These are phyloP conservation scores for Rutidosis leptorrhynchoides DNA, from an alignment of 129 eudicot species.

Conservation along the genomic window DNA sequence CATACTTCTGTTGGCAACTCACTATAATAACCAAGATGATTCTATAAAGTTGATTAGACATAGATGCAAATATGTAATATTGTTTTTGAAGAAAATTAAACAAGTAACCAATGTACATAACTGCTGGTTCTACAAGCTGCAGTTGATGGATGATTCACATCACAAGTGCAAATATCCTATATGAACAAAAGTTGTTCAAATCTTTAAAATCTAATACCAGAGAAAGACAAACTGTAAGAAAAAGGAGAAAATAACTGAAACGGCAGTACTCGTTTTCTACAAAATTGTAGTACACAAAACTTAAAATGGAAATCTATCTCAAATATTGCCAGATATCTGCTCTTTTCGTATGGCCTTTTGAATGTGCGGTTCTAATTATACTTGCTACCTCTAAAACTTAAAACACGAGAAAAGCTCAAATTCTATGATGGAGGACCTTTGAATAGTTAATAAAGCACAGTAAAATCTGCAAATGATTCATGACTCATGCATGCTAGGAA, in stretches of 20 bases:
- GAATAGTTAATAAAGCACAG: background rate
- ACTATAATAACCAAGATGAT: too few relatives aligned
- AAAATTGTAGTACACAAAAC: conserved; percentile 16
- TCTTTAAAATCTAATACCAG: background rate
- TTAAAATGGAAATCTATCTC: conserved; percentile 9
- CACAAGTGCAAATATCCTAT: background rate
- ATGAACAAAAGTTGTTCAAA: background rate
- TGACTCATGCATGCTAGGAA: background rate
- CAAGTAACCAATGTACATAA: too few relatives aligned
- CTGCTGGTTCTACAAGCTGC: too few relatives aligned
- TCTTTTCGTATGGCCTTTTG: background rate
- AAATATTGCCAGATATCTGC: background rate
- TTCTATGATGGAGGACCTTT: background rate
- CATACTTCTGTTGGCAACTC: too few relatives aligned
- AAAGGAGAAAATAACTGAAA: background rate
- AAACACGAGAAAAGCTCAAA: background rate
- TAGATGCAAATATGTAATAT: too few relatives aligned
- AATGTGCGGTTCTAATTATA: too few relatives aligned
- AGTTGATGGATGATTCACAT: background rate
- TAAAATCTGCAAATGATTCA: background rate
- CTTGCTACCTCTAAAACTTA: background rate
- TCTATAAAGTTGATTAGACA: too few relatives aligned
- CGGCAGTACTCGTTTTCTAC: background rate
- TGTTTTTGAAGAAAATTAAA: too few relatives aligned
- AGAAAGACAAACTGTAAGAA: background rate